These are phyloP conservation scores for Cercospora nicotianae DNA, from an alignment of 2,329 filamentous ascomycete species.

Conservation along the genomic window DNA sequence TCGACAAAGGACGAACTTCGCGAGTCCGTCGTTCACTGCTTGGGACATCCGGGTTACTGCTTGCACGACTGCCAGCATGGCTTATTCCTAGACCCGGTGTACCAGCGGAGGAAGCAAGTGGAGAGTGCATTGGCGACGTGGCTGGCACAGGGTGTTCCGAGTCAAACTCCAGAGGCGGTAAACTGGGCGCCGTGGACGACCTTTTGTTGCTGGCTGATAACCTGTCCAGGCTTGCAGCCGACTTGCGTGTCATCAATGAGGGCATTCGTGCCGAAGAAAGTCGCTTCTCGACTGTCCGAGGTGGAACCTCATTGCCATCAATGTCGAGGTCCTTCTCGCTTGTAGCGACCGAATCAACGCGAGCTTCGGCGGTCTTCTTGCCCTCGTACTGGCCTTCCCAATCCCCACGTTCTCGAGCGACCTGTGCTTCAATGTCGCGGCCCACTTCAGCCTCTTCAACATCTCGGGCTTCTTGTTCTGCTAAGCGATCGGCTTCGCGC, in stretches of 20 bases:
- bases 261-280: constrained; percentile 2
- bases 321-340: constrained; percentile 12
- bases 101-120: constrained; percentile 1
- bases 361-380: constrained; percentile 43
- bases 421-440: constrained; percentile 63
- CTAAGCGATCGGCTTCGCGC: constrained; percentile 48
- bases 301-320: constrained; percentile 12
- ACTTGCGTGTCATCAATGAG: constrained; percentile 2
- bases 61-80: constrained; percentile 1
- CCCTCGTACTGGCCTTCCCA: constrained; percentile 76
- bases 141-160: not conserved
- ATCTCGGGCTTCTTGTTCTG: constrained; percentile 58
- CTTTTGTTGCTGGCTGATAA: constrained; percentile 7
- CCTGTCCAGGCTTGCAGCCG: constrained; percentile 12
- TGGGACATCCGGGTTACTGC: constrained; percentile 2
- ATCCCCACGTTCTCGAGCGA: constrained; percentile 59
- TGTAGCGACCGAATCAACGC: constrained; percentile 51
- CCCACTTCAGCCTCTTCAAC: constrained; percentile 69
- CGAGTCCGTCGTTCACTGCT: constrained; percentile 10
- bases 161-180: constrained; percentile 14
- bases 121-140: not conserved
- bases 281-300: constrained; percentile 15
- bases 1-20: constrained; percentile 20
- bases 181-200: constrained; percentile 17
- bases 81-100: constrained; percentile 18